A percentile compares a stretch with the other conserved stretches of the same genome.
Evolutionary conservation across 2,329 filamentous ascomycete species (phyloP).

Genomic region (Xylaria sp.): DNA sequence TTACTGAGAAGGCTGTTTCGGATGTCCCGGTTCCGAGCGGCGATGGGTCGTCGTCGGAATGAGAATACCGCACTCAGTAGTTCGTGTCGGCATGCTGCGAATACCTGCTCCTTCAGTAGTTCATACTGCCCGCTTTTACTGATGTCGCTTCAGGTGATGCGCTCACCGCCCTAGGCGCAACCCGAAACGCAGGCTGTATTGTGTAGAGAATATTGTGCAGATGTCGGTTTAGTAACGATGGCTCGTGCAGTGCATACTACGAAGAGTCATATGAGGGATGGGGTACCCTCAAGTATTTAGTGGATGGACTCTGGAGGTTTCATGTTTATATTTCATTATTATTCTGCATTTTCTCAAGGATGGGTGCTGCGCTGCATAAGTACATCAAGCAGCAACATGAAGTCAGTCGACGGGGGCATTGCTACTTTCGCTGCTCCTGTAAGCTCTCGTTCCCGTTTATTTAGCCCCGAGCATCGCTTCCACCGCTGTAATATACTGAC

Average conservation of each 20-base stretch:
- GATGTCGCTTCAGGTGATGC: background rate
- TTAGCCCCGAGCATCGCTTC: background rate
- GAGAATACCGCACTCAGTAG: background rate
- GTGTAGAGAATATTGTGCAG: background rate
- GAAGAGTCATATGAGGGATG: background rate
- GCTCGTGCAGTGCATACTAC: background rate
- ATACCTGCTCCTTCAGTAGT: background rate
- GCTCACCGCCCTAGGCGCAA: background rate
- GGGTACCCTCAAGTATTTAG: background rate
- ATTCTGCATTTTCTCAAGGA: background rate
- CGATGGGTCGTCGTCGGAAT: background rate
- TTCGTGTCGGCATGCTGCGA: background rate
- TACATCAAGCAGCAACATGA: background rate
- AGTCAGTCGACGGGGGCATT: background rate
- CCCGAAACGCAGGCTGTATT: background rate
- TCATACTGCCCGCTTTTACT: background rate
- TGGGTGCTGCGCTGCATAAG: too few relatives aligned
- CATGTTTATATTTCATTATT: background rate
- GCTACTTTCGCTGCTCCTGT: conserved; percentile 11
- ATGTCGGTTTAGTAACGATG: background rate
- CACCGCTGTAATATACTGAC: background rate
- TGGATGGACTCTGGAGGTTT: background rate
- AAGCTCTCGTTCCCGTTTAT: background rate
- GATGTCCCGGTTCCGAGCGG: background rate
- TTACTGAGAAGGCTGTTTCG: background rate